Evolutionary conservation across 129 eudicot genomes (phyloP), one percentile per base, ranked within the genome.

Genomic region (Gnaphalium uliginosum): DNA sequence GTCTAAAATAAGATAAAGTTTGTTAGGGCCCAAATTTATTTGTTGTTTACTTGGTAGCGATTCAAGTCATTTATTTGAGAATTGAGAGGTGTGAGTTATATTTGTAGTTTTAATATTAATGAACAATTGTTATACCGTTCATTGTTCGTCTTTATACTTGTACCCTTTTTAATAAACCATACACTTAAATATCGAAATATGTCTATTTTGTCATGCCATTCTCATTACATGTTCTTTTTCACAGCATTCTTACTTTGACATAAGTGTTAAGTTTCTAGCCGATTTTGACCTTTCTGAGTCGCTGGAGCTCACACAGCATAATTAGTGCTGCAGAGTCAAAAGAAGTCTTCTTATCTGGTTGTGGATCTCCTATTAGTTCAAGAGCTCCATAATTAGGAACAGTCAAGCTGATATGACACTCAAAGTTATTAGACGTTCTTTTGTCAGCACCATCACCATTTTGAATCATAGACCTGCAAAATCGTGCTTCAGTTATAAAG

Each of bases 281-380:
- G 1, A 92, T 89, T 48, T 39, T 75, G 54, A 95, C 53, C 81
- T 59, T 79, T 43, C 87, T 87, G 23, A 27, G 84, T 79, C 76
- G 65, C 70, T 86, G 78, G 17, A 95, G 92, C 79, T 91, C 87
- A 70, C 75, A 61, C 22, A 95, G 86, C 97, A 89, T 83, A 53
- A n/a, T 70, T 15, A 89, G 35, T 10, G 96, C 92, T 37, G 99
- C 96, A 17, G 97, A 87, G 41, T 95, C 99, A 2, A 25, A 87
- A 10, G 95, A 89, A 33, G 89, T 83, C 84, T 95, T 95, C 88
- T 89, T 91, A 80, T 91, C 97, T 3, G 96, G 89, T 19, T 85
- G 79, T 25, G 82, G 84, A 37, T 91, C 86, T 19, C 99, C 96
- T 0, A 51, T 78, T 23, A 82, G 72, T 71, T 86, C 87, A 0